Evolutionary conservation across 2,329 filamentous ascomycete species (phyloP).

Genomic region (Ascochyta clinopodiicola): DNA sequence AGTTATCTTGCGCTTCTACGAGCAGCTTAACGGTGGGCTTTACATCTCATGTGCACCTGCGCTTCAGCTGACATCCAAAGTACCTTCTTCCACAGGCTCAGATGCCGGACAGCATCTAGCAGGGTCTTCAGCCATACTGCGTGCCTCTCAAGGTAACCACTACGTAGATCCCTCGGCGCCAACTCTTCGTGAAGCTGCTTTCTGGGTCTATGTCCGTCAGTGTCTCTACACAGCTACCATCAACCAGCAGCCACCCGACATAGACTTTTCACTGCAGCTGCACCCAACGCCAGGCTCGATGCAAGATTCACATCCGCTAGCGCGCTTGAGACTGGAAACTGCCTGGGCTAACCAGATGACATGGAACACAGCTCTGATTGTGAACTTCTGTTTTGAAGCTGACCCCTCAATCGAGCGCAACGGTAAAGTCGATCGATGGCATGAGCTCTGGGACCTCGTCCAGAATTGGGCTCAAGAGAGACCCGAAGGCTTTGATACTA

Average conservation of each 20-base stretch:
- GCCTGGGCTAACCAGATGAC: conserved; percentile 44
- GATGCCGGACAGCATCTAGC: conserved; percentile 39
- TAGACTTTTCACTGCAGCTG: conserved; percentile 36
- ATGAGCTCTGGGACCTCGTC: conserved; percentile 31
- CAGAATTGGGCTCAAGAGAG: conserved; percentile 33
- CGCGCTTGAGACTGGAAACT: conserved; percentile 36
- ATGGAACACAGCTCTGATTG: conserved; percentile 39
- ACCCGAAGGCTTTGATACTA: conserved; percentile 37
- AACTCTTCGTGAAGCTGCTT: conserved; percentile 40
- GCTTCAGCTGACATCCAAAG: conserved; percentile 19
- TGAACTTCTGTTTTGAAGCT: conserved; percentile 40
- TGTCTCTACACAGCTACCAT: conserved; percentile 41
- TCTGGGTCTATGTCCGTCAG: conserved; percentile 44
- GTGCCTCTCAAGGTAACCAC: conserved; percentile 35
- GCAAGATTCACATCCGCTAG: conserved; percentile 31
- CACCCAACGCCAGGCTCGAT: conserved; percentile 26
- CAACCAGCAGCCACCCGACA: conserved; percentile 38
- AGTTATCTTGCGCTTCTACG: conserved; percentile 42
- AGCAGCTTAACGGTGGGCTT: conserved; percentile 38
- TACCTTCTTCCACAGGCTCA: conserved; percentile 34
- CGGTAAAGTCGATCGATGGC: conserved; percentile 25
- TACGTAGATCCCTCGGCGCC: conserved; percentile 41
- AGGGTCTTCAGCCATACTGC: conserved; percentile 41
- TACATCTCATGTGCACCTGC: neutral
- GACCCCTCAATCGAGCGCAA: conserved; percentile 20